A percentile compares a stretch with the other conserved stretches of the same genome.
Evolutionary conservation across 768 basidiomycete species (phyloP).

Genomic region (Porpolomopsis calyptriformis): DNA sequence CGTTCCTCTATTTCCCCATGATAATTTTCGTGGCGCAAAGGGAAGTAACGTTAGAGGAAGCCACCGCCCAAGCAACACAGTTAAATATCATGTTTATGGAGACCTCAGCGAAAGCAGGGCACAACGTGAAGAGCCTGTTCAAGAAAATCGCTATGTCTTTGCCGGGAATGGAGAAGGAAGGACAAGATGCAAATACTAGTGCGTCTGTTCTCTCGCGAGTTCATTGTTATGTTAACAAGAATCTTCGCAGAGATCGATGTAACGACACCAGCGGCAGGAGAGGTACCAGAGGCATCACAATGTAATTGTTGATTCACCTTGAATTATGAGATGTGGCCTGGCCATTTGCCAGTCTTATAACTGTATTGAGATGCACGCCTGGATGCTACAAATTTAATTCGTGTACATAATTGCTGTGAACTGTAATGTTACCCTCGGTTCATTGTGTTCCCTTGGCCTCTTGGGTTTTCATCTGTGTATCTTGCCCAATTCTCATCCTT

Average conservation of each 20-base stretch:
- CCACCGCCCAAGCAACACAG: slow-evolving; percentile 82
- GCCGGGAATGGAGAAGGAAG: slow-evolving; percentile 89
- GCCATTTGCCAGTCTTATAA: no score
- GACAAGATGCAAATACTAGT: slow-evolving; percentile 51
- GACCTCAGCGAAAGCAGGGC: slow-evolving; percentile 97
- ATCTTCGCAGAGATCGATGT: slow-evolving; percentile 75
- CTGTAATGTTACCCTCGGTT: slow-evolving; percentile 59
- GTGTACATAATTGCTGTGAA: not conserved
- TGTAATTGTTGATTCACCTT: slow-evolving; percentile 58
- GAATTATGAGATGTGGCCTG: slow-evolving; percentile 5
- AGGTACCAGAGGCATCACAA: slow-evolving; percentile 78
- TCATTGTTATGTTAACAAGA: not conserved
- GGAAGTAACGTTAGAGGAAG: slow-evolving; percentile 98
- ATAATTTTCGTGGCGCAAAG: slow-evolving; percentile 29
- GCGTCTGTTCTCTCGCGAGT: slow-evolving; percentile 12
- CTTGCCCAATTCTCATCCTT: slow-evolving; percentile 90
- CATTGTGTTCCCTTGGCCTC: slow-evolving; percentile 95
- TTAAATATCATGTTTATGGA: slow-evolving; percentile 98
- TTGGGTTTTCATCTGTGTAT: slow-evolving; percentile 77
- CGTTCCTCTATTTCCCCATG: not conserved
- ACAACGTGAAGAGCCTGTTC: slow-evolving; percentile 98
- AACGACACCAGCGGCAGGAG: slow-evolving; percentile 52
- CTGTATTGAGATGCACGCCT: no score
- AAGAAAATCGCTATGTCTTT: slow-evolving; percentile 99
- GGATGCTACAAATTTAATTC: no score